A percentile compares a stretch with the other conserved stretches of the same genome.
Conservation (phyloP, 768 basidiomycete species). For the Termitomyces sp. region DNA sequence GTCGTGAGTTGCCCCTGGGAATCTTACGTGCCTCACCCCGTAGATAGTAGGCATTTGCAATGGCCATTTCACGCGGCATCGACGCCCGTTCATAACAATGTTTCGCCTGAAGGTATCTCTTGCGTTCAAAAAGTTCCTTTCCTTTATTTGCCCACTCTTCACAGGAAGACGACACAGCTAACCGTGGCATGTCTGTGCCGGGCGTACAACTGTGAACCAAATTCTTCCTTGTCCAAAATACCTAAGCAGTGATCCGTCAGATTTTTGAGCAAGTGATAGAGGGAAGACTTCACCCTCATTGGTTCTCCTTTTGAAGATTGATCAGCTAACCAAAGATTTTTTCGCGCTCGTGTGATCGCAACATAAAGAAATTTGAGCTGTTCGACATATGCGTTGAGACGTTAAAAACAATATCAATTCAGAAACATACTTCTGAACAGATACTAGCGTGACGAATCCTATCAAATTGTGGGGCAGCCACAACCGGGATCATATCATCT, state of each 20-base stretch:
- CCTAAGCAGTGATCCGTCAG: constrained; percentile 25
- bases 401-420: neutral
- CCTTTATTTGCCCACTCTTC: constrained; percentile 33
- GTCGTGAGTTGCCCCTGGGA: constrained; percentile 13
- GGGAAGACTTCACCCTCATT: constrained; percentile 39
- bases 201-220: constrained; percentile 46
- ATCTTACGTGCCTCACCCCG: constrained; percentile 43
- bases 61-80: constrained; percentile 32
- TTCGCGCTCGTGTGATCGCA: constrained; percentile 63
- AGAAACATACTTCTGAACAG: constrained; percentile 48
- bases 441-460: constrained; percentile 44
- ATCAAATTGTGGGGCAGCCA: constrained; percentile 41
- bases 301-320: constrained; percentile 48
- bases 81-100: constrained; percentile 47
- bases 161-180: constrained; percentile 47
- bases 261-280: neutral
- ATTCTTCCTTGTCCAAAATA: constrained; percentile 41
- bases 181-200: constrained; percentile 40
- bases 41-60: constrained; percentile 49
- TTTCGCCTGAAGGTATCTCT: constrained; percentile 47
- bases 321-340: constrained; percentile 68
- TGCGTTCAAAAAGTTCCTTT: constrained; percentile 29
- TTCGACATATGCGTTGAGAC: neutral
- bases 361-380: constrained; percentile 69
- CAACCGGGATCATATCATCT: neutral